Percentiles rank a stretch among this genome's conserved stretches.
Conservation (phyloP, 192 early-diverging fungal genomes). For the Coemansia sp. region DNA sequence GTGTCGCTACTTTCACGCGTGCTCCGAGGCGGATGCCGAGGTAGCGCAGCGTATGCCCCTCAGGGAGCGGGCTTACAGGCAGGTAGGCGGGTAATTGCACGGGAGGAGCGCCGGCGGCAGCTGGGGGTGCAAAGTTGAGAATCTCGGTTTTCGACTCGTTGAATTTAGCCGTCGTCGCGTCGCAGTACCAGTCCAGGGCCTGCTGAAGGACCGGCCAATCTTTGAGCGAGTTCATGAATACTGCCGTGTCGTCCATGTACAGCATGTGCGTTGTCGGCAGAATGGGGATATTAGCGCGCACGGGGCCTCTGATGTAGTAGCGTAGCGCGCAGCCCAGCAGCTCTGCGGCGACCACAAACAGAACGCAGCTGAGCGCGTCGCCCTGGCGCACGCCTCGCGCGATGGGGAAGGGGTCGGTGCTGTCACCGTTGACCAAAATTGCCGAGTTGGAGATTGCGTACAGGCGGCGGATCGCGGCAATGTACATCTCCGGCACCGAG, state of each 20-base stretch:
- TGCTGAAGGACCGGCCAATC: conserved; percentile 2
- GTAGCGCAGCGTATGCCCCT: neutral
- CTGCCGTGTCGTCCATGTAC: conserved; percentile 23
- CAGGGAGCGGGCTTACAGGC: neutral
- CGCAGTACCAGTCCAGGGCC: conserved; percentile 8
- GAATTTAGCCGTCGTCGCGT: conserved; percentile 11
- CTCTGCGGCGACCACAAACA: conserved; percentile 11
- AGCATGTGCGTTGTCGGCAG: conserved; percentile 2
- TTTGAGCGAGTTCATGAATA: conserved; percentile 2
- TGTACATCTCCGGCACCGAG: neutral
- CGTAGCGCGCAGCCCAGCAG: conserved; percentile 13
- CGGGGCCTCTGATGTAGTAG: neutral
- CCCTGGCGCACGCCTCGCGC: conserved; percentile 7
- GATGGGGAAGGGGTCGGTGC: conserved; percentile 6
- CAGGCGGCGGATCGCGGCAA: neutral
- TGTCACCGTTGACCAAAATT: conserved; percentile 4
- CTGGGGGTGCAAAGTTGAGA: too few relatives aligned
- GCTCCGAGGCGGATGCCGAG: neutral
- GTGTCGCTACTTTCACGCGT: neutral
- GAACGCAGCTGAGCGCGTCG: neutral
- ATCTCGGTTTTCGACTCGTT: conserved; percentile 12
- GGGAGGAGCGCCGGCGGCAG: neutral
- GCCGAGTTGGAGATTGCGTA: conserved; percentile 1
- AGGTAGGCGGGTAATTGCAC: neutral
- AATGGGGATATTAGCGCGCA: neutral